Evolutionary conservation across 345 rosid genomes (phyloP).

Genomic region (Pistacia integerrima): DNA sequence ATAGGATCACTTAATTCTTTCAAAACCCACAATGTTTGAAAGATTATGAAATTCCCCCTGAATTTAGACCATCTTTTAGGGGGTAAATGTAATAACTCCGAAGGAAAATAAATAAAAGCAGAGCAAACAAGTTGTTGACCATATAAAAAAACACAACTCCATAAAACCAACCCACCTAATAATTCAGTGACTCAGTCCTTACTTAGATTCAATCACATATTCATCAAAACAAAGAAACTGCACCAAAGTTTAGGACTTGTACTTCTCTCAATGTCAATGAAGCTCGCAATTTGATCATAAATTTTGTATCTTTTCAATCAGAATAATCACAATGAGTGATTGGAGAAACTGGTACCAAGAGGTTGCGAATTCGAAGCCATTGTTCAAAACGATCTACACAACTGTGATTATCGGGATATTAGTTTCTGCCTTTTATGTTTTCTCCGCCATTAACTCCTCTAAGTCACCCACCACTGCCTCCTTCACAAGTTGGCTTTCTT

Average conservation of each 20-base stretch:
- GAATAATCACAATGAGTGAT: conserved; percentile 39
- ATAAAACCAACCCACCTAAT: background rate
- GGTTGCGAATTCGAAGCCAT: conserved; percentile 63
- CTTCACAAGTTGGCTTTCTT: conserved; percentile 61
- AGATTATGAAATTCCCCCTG: no score
- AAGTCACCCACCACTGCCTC: conserved; percentile 33
- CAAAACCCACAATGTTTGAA: no score
- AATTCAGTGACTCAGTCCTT: background rate
- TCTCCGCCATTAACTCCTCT: conserved; percentile 81
- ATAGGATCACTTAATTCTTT: no score
- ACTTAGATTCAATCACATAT: background rate
- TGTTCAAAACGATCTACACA: conserved; percentile 80
- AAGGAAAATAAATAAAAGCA: background rate
- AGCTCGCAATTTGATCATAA: conserved; percentile 2
- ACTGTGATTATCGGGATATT: conserved; percentile 74
- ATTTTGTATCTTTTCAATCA: background rate
- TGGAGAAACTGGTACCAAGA: conserved; percentile 79
- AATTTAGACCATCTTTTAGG: no score
- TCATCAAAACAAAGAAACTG: background rate
- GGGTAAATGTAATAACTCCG: no score
- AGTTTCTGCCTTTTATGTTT: conserved; percentile 78
- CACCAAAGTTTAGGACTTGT: background rate
- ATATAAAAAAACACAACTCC: no score
- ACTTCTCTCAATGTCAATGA: background rate
- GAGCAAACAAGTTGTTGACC: background rate